Evolutionary conservation across 2,329 filamentous ascomycete genomes (phyloP), one percentile per base, ranked within the genome.

Genomic region (Penicillium palitans): DNA sequence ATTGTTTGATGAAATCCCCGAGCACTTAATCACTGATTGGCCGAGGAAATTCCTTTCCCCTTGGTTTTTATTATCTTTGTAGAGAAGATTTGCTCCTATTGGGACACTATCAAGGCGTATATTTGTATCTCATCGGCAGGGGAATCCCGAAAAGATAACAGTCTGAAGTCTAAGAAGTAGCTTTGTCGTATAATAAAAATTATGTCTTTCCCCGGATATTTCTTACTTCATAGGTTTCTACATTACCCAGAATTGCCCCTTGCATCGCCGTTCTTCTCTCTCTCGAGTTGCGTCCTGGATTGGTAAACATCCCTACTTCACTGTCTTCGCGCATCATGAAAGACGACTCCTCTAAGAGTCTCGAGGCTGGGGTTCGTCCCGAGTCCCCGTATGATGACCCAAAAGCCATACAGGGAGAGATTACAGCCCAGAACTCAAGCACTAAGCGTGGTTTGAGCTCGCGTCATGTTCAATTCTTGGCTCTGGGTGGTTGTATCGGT

Each of bases 401-500:
- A 8, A 62, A 62, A 44, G 27, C 58, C 4, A 24, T 55, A 3
- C 33, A 29, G 6, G 62, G 57, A 4, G 60, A 64, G 37, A 42
- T 64, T 6, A 41, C 49, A 17, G 4, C 31, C 13, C 40, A 29
- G 8, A 44, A 49, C n/a, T 42, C 35, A 12, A 33, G 60, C 3
- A 67, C 66, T 9, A 57, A 68, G 4, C 64, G 68, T 24, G 61
- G 67, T 10, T 55, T 72, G 49, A 69, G 66, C 57, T 64, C 66
- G 7, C 68, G 70, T 1, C 69, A 72, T 63, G 60, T 70, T 48
- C 70, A 72, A 56, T 67, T 72, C 39, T 58, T 72, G 10, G 69
- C 70, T 15, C 52, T 72, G 6, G 63, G 62, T 54, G 62, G 63
- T 55, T 64, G 64, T 29, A 81, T 83, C 54, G 81, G 81, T 42